phyloP scores from a whole-genome alignment of 1,284 basidiomycete species.

The Heterobasidion irregulare region DNA sequence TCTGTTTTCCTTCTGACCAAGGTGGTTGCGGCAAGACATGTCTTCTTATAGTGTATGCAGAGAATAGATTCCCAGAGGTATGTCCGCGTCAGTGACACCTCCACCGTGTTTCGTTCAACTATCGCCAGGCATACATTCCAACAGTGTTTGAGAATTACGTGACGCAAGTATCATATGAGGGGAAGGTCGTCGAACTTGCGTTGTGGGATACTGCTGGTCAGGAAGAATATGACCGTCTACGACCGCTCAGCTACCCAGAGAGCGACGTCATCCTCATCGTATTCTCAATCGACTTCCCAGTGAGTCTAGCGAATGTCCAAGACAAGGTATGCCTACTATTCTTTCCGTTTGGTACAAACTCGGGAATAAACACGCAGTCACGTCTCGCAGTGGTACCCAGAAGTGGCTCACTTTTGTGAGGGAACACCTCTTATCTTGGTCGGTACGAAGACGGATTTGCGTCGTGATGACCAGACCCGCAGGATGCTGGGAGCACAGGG shows the following conservation, averaged over 20 bases:
- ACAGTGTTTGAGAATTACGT: slow-evolving; percentile 99
- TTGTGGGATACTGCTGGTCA: slow-evolving; percentile 99
- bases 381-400: slow-evolving; percentile 81
- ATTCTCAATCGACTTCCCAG: slow-evolving; percentile 96
- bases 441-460: slow-evolving; percentile 89
- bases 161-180: slow-evolving; percentile 82
- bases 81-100: slow-evolving; percentile 11
- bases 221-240: slow-evolving; percentile 94
- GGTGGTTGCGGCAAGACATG: slow-evolving; percentile 87
- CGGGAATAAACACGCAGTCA: background rate
- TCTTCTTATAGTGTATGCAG: slow-evolving; percentile 90
- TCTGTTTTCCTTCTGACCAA: slow-evolving; percentile 16
- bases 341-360: background rate
- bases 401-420: slow-evolving; percentile 97
- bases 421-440: slow-evolving; percentile 90
- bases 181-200: slow-evolving; percentile 88
- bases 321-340: slow-evolving; percentile 60
- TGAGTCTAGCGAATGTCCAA: slow-evolving; percentile 87
- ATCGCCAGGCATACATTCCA: slow-evolving; percentile 82
- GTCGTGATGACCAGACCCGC: slow-evolving; percentile 80
- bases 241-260: slow-evolving; percentile 93
- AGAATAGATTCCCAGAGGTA: slow-evolving; percentile 97
- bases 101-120: slow-evolving; percentile 6
- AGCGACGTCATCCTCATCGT: slow-evolving; percentile 96
- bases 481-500: slow-evolving; percentile 94